A percentile compares a stretch with the other conserved stretches of the same genome.
Conservation (phyloP, 2,329 filamentous ascomycete genomes). For the Sodiomyces alkalinus region DNA sequence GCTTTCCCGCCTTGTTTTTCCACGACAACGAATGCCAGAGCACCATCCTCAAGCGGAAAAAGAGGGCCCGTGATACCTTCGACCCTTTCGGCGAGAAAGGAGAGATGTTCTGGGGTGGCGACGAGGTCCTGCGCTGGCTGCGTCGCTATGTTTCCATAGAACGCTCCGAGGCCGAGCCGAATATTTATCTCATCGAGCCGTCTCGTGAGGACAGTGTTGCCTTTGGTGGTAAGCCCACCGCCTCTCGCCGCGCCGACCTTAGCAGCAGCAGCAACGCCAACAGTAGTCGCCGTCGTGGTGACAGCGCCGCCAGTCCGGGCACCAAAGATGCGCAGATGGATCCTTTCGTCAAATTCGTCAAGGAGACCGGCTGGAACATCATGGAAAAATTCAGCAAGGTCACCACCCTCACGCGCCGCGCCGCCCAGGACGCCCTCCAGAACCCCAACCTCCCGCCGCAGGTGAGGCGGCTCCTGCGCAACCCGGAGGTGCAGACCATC, state of each 20-base stretch:
- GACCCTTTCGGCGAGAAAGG: constrained; percentile 79
- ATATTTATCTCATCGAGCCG: constrained; percentile 83
- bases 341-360: constrained; percentile 81
- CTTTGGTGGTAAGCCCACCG: constrained; percentile 53
- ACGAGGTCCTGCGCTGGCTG: constrained; percentile 86
- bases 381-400: constrained; percentile 96
- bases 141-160: constrained; percentile 72
- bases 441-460: constrained; percentile 86
- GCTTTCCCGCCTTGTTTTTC: constrained; percentile 92
- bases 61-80: constrained; percentile 66
- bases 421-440: constrained; percentile 81
- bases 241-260: constrained; percentile 20
- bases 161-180: constrained; percentile 71
- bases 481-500: constrained; percentile 85
- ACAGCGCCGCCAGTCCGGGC: constrained; percentile 17
- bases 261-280: constrained; percentile 14
- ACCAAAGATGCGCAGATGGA: constrained; percentile 65
- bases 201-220: constrained; percentile 68
- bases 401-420: constrained; percentile 84
- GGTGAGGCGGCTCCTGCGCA: constrained; percentile 68
- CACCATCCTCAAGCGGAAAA: constrained; percentile 88
- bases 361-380: constrained; percentile 91
- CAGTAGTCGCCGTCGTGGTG: constrained; percentile 21
- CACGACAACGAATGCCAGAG: constrained; percentile 95
- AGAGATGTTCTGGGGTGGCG: constrained; percentile 92